Base-by-base conservation (phyloP, 768 basidiomycete genomes). In the Leucocoprinus leucothites region DNA sequence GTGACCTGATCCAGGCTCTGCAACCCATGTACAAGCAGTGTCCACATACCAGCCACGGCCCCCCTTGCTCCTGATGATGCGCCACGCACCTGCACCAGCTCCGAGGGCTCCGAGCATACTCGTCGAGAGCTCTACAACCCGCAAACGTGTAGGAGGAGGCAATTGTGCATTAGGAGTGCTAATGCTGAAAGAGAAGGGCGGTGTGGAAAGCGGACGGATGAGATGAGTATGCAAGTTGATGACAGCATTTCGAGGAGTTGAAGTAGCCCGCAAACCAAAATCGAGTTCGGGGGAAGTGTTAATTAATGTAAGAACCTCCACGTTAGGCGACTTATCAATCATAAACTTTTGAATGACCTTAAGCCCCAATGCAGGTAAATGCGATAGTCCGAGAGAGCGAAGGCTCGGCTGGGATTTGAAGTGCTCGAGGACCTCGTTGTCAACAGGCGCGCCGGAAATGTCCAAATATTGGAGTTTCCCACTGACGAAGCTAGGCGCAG, bases 31-130 rank as follows among this genome's bases (percentile, higher is more conserved):
- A 57, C 85, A 86, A 21, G 90, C 89, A 0, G 87, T 82, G 67
- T 98, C 90, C 48, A 95, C 92, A 64, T 93, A 97, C 94, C 95
- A 98, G 3, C 93, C 94, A 21, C 96, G 74, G 1, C 93, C 88
- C 7, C 96, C 96, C 67, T 97, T 97, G 64, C 91, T 93, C 56
- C 84, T 78, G n/a, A 98, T 77, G 57, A 90, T 87, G 50, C 87
- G 81, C 96, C 96, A 99, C 26, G 88, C 74, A 3, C 86, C 89
- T 0, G 85, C 91, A 3, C 92, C 93, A 1, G 79, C 80, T 6
- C 91, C 91, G 1, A 96, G 75, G 3, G 80, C 81, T 45, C 81
- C 75, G 4, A 98, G 78, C 61, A 91, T 77, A 19, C 80, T 74
- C 14, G 84, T 80, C 26, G 88, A 84, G 13, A 98, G 73, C 70